Percentiles rank a stretch among this genome's conserved stretches.
Evolutionary conservation across 352 stramenopile species (phyloP).

Genomic region (Bremia lactucae): DNA sequence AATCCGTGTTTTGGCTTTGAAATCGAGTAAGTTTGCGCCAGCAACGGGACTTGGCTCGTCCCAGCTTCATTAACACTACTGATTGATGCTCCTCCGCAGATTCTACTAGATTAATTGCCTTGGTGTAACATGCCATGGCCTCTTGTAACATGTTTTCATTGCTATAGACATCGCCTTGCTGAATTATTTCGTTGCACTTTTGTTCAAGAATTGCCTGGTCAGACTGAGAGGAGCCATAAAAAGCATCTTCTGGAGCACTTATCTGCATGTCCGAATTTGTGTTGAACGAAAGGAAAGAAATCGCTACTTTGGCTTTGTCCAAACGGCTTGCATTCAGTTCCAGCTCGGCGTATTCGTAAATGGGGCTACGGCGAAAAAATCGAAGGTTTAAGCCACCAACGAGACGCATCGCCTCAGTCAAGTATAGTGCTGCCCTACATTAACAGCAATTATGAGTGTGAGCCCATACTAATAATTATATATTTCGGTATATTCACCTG

Average conservation of each 20-base stretch:
- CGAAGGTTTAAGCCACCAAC: constrained; percentile 44
- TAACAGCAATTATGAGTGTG: constrained; percentile 1
- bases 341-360: constrained; percentile 55
- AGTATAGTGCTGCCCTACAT: constrained; percentile 38
- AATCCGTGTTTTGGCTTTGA: constrained; percentile 15
- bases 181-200: constrained; percentile 36
- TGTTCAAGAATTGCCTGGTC: constrained; percentile 29
- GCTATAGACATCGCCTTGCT: constrained; percentile 24
- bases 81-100: background rate
- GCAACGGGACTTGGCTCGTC: constrained; percentile 23
- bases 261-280: background rate
- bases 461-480: background rate
- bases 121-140: constrained; percentile 17
- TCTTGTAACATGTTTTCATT: constrained; percentile 12
- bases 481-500: constrained; percentile 19
- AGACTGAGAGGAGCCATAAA: constrained; percentile 8
- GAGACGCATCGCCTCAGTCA: constrained; percentile 57
- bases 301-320: constrained; percentile 34
- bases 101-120: constrained; percentile 15
- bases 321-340: constrained; percentile 37
- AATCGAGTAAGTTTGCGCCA: constrained; percentile 40
- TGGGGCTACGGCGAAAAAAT: constrained; percentile 43
- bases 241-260: background rate
- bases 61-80: constrained; percentile 4
- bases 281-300: constrained; percentile 25